Conservation (phyloP, 805 yeast genomes). For the Saccharomycopsis malanga region DNA sequence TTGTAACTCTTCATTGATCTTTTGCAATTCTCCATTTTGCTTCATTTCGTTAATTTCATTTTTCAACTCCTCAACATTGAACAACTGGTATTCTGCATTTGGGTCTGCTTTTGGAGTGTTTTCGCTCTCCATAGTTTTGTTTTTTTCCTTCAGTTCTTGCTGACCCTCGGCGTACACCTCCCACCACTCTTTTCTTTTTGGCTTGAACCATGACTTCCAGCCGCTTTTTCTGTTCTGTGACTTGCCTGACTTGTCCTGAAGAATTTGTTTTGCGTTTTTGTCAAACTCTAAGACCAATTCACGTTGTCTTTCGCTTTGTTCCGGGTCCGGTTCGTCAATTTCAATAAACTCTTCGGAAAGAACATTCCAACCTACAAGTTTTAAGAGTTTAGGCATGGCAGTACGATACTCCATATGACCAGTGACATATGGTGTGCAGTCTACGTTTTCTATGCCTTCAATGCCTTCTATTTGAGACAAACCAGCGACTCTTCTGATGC, state of each 20-base stretch:
- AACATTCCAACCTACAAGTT: slow-evolving; percentile 68
- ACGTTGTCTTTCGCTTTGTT: slow-evolving; percentile 74
- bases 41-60: slow-evolving; percentile 27
- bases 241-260: slow-evolving; percentile 33
- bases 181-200: slow-evolving; percentile 54
- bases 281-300: slow-evolving; percentile 80
- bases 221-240: slow-evolving; percentile 31
- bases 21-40: slow-evolving; percentile 18
- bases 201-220: slow-evolving; percentile 42
- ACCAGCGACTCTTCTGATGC: slow-evolving; percentile 86
- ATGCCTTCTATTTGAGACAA: slow-evolving; percentile 63
- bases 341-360: slow-evolving; percentile 88
- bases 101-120: slow-evolving; percentile 34
- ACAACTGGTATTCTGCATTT: slow-evolving; percentile 26
- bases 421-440: slow-evolving; percentile 78
- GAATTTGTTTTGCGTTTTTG: slow-evolving; percentile 64
- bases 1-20: slow-evolving; percentile 21
- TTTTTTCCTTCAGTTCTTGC: slow-evolving; percentile 36
- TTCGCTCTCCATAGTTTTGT: slow-evolving; percentile 26
- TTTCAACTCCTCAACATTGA: slow-evolving; percentile 31
- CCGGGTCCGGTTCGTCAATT: slow-evolving; percentile 94
- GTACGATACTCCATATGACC: slow-evolving; percentile 98
- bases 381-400: slow-evolving; percentile 78
- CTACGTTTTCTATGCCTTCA: slow-evolving; percentile 71
- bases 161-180: slow-evolving; percentile 33